Percentiles rank a stretch among this genome's conserved stretches.
phyloP scores from a whole-genome alignment of 2,329 filamentous ascomycete species.

The Pseudopyrenochaeta lycopersici region DNA sequence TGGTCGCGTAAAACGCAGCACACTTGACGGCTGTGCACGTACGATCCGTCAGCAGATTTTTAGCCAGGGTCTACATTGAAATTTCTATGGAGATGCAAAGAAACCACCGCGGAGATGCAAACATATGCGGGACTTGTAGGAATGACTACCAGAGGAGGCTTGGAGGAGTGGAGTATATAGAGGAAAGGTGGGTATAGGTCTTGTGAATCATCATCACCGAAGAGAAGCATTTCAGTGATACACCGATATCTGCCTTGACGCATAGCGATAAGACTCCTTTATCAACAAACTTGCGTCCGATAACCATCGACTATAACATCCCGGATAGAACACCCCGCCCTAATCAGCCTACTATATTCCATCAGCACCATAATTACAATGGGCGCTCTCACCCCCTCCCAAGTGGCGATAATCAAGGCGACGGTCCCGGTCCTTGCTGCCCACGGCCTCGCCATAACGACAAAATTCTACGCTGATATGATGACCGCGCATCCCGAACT shows the following conservation, averaged over 20 bases:
- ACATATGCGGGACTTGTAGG: constrained; percentile 9
- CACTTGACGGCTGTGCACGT: constrained; percentile 1
- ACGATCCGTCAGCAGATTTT: constrained; percentile 9
- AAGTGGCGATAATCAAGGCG: constrained; percentile 72
- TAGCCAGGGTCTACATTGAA: not conserved
- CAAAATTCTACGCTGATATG: constrained; percentile 77
- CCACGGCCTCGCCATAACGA: constrained; percentile 74
- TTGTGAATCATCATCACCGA: not conserved
- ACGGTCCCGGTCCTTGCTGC: constrained; percentile 74
- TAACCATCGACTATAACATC: not conserved
- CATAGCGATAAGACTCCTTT: not conserved
- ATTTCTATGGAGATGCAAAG: not conserved
- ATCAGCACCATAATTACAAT: constrained; percentile 21
- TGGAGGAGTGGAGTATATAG: constrained; percentile 1
- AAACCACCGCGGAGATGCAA: constrained; percentile 13
- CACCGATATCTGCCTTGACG: not conserved
- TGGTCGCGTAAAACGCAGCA: not conserved
- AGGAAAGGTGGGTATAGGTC: not conserved
- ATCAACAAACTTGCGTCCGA: not conserved
- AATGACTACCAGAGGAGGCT: not conserved
- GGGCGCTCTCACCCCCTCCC: constrained; percentile 64
- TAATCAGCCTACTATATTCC: not conserved
- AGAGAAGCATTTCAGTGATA: not conserved
- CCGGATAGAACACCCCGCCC: not conserved
- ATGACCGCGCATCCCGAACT: constrained; percentile 71